Evolutionary conservation across 805 yeast genomes (phyloP), one percentile per base, ranked within the genome.

Genomic region (Sungouiella thailandica): DNA sequence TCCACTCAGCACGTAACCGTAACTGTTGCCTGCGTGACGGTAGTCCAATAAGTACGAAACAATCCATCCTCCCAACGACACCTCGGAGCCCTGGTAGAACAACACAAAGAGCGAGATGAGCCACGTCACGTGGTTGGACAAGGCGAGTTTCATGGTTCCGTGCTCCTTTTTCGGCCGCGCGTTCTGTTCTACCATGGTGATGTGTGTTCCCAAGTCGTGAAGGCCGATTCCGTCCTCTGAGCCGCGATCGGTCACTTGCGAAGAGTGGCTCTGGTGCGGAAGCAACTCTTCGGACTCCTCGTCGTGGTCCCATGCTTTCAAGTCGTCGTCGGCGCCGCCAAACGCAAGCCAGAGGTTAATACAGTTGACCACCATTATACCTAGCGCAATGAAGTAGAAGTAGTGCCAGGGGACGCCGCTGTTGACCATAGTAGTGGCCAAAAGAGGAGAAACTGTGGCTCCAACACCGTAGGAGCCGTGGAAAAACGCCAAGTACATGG

Each of bases 391-490:
- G 14, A 50, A 25, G 35, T 47, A 50, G 17, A 46, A 40, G 33
- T 34, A 46, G 36, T 50, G 40, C 55, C 55, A 50, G 13, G 23
- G 24, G 27, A 50, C 24, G 4, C 35, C 39, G 9, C 36, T 31
- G 17, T 44, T 46, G 4, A 49, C 35, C 38, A 47, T 38, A 7
- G 46, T 35, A 3, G 53, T 49, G 14, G 54, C 52, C 17, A 43
- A 29, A 25, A 50, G 35, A 3, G 55, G 55, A 7, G 53, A 42
- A 6, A 56, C 29, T 41, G 58, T 34, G 28, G 55, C 46, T 5
- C 57, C 57, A n/a, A 48, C 13, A 5, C 58, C 58, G 37, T 52
- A 53, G 10, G 41, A 32, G 10, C 53, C 58, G 28, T 52, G 56
- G 36, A 46, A 50, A 12, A 38, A 35, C 4, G 50, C 46, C 13